A percentile compares a stretch with the other conserved stretches of the same genome.
Evolutionary conservation across 1,139 yeast species (phyloP).

Genomic region (Meyerozyma athensensis): DNA sequence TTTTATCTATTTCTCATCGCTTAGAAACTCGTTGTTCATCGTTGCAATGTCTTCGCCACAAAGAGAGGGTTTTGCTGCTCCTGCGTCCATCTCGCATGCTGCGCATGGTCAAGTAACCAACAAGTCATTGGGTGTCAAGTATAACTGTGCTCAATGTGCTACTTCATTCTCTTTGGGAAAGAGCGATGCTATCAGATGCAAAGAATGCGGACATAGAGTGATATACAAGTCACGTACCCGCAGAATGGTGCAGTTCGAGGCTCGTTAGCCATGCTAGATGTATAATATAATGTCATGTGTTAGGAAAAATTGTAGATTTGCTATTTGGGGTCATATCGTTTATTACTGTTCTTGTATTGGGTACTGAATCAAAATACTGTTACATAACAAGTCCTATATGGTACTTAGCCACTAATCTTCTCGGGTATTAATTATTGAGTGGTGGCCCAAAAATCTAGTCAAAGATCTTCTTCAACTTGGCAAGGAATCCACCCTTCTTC

Average conservation of each 20-base stretch:
- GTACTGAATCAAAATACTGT: conserved; percentile 1
- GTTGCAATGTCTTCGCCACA: conserved; percentile 51
- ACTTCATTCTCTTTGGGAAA: conserved; percentile 82
- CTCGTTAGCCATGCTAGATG: conserved; percentile 27
- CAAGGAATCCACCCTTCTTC: conserved; percentile 14
- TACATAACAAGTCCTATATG: neutral
- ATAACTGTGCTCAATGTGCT: conserved; percentile 96
- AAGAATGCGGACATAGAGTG: conserved; percentile 98
- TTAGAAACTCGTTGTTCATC: conserved; percentile 2
- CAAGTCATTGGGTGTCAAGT: conserved; percentile 79
- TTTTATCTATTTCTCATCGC: conserved; percentile 3
- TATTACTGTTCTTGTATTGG: too few relatives aligned
- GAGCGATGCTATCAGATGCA: conserved; percentile 96
- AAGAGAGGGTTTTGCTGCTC: conserved; percentile 94
- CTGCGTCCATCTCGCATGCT: conserved; percentile 70
- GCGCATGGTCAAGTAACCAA: conserved; percentile 59
- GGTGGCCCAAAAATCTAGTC: neutral
- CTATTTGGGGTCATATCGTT: too few relatives aligned
- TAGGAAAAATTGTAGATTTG: neutral
- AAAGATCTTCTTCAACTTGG: conserved; percentile 15
- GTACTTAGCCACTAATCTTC: neutral
- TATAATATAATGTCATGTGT: neutral
- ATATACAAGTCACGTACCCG: conserved; percentile 94
- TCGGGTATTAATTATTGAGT: neutral
- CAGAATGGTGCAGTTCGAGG: conserved; percentile 74